Evolutionary conservation across 805 yeast species (phyloP), one percentile per base, ranked within the genome.

Genomic region (Candida gorgasii): DNA sequence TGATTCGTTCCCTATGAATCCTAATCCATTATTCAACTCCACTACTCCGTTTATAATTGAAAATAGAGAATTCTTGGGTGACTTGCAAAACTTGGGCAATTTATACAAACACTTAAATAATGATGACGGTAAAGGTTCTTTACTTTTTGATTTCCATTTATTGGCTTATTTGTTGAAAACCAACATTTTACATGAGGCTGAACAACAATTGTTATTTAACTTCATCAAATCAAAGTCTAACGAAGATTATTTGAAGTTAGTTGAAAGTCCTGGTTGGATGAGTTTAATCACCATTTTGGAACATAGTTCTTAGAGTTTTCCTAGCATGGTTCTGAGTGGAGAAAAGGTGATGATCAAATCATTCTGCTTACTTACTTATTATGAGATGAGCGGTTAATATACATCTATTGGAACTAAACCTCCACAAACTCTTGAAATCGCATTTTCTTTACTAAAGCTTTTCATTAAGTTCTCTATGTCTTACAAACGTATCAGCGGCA

Each of bases 1-100:
- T 4, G 98, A 93, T 61, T 97, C 98, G 2, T 92, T 93, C 75
- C 96, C 96, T 1, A 78, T 81, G 48, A 67, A 71, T 0, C 74
- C 82, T 0, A 57, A 50, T 4, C 82, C 87, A 2, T 49, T 68
- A 46, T 85, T 86, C 62, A 61, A 61, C 7, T 42, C 48, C 2
- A 59, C 57, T 24, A 34, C 34, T 16, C 19, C 64, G 3, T 90
- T 88, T 67, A 82, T 93, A 1, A 78, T 90, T 59, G 95, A 87
- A 52, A 85, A 90, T 58, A 72, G 98, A 42, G 86, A 78, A 42
- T 81, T 80, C 33, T 59, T 86, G 55, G 95, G 96, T 1, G 80
- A 79, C 15, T 69, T 82, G 1, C 96, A 88, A 55, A 87, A 85
- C 47, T 71, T 85, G 48, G 53, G 60, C 5, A 76, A 76, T 37